phyloP scores from a whole-genome alignment of 192 early-diverging fungal species.

The Coemansia sp. region DNA sequence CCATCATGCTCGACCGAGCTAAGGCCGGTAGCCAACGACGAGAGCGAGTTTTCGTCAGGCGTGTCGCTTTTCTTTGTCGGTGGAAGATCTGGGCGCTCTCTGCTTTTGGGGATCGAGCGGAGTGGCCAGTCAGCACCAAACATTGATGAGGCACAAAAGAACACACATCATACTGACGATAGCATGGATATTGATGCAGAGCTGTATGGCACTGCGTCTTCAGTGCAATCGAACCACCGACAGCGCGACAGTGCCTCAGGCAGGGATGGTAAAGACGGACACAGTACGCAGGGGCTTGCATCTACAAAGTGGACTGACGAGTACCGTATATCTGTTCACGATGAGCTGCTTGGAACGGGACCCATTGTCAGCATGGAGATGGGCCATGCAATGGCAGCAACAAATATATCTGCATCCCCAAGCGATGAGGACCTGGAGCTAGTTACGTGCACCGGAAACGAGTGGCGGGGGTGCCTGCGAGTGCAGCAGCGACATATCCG shows the following conservation, averaged over 20 bases:
- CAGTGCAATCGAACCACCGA: conserved; percentile 9
- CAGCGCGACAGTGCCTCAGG: not conserved
- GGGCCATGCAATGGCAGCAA: conserved; percentile 52
- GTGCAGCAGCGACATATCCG: conserved; percentile 63
- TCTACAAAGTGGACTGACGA: conserved; percentile 31
- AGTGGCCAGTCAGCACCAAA: not conserved
- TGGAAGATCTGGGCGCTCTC: conserved; percentile 35
- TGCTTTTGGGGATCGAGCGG: conserved; percentile 33
- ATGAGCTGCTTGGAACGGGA: conserved; percentile 76
- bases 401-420: not conserved
- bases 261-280: conserved; percentile 1
- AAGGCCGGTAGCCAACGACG: conserved; percentile 17
- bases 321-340: conserved; percentile 70
- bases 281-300: conserved; percentile 11
- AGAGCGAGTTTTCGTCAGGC: conserved; percentile 11
- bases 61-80: conserved; percentile 39
- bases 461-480: conserved; percentile 57
- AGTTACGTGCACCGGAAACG: conserved; percentile 62
- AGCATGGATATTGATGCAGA: conserved; percentile 31
- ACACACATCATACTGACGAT: not conserved
- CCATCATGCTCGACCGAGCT: conserved; percentile 37
- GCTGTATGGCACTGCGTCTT: conserved; percentile 27
- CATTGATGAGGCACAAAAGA: not conserved
- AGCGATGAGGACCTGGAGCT: conserved; percentile 53
- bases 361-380: conserved; percentile 74